Conservation (phyloP, 108 stramenopile genomes). For the Cyclostephanos invisitatus region DNA sequence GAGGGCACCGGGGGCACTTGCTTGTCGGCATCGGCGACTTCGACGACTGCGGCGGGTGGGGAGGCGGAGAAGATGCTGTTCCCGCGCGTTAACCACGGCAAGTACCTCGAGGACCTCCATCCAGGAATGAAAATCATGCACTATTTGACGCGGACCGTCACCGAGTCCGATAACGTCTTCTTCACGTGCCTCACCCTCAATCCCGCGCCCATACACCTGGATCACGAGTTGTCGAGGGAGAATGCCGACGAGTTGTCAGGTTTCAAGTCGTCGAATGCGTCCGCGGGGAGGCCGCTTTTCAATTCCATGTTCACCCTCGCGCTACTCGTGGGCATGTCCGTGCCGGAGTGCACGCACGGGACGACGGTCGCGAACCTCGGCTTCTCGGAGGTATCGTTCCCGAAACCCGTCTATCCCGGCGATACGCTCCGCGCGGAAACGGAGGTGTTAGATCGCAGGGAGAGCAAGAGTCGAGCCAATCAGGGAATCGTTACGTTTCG, state of each 20-base stretch:
- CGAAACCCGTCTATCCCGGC: constrained; percentile 51
- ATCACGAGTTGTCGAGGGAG: constrained; percentile 45
- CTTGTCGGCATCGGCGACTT: too few relatives aligned
- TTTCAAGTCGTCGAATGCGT: background rate
- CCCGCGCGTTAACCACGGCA: constrained; percentile 41
- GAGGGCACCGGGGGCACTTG: background rate
- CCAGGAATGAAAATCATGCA: constrained; percentile 37
- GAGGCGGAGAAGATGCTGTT: constrained; percentile 12
- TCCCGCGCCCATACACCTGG: constrained; percentile 49
- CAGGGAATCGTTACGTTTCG: constrained; percentile 50
- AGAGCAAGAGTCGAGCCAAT: constrained; percentile 45
- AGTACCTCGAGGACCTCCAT: constrained; percentile 47
- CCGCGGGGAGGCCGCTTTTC: constrained; percentile 45
- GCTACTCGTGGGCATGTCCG: constrained; percentile 50
- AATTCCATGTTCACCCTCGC: constrained; percentile 57
- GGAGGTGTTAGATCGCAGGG: constrained; percentile 39
- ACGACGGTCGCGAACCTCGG: constrained; percentile 56
- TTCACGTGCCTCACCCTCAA: constrained; percentile 53
- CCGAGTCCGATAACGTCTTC: constrained; percentile 51
- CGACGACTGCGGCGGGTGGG: background rate
- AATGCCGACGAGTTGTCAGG: constrained; percentile 21
- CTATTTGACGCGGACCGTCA: constrained; percentile 47
- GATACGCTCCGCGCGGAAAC: constrained; percentile 50
- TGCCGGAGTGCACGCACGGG: constrained; percentile 47
- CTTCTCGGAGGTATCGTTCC: constrained; percentile 51